Percentiles rank a stretch among this genome's conserved stretches.
Evolutionary conservation across 2,329 filamentous ascomycete species (phyloP).

Genomic region (Pseudogymnoascus sp.): DNA sequence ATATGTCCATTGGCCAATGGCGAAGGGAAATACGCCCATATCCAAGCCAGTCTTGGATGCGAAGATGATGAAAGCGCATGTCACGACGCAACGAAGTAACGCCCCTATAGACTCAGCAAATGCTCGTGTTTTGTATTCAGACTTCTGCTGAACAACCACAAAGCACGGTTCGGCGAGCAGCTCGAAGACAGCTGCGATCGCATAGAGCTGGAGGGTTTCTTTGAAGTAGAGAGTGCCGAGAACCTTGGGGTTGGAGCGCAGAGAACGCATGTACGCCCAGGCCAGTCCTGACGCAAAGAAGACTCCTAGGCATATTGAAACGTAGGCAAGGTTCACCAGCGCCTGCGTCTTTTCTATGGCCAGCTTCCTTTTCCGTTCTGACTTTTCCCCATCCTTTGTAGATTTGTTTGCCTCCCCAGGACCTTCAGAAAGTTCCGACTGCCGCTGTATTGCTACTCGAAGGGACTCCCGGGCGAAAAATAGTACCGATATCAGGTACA

Average conservation of each 20-base stretch:
- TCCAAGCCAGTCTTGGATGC: constrained; percentile 45
- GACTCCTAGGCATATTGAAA: constrained; percentile 64
- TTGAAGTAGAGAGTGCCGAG: constrained; percentile 55
- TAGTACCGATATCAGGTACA: constrained; percentile 86
- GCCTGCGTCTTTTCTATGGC: constrained; percentile 50
- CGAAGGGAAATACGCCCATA: constrained; percentile 79
- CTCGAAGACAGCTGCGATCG: constrained; percentile 57
- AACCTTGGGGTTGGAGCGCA: constrained; percentile 40
- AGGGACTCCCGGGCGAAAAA: constrained; percentile 91
- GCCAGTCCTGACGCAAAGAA: constrained; percentile 58
- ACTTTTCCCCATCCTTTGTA: constrained; percentile 14
- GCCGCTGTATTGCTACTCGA: constrained; percentile 82
- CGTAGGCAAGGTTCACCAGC: constrained; percentile 80
- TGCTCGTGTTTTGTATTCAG: constrained; percentile 74
- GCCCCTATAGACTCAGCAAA: constrained; percentile 78
- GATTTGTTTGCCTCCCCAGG: constrained; percentile 10
- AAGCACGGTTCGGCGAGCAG: constrained; percentile 83
- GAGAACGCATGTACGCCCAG: constrained; percentile 56
- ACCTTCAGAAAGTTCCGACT: constrained; percentile 35
- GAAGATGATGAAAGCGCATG: constrained; percentile 63
- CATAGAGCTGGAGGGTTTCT: constrained; percentile 47
- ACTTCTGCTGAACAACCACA: constrained; percentile 73
- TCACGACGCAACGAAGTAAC: constrained; percentile 65
- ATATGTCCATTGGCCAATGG: constrained; percentile 76
- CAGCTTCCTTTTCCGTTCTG: constrained; percentile 23